Percentiles rank a stretch among this genome's conserved stretches.
Evolutionary conservation across 148 eudicot genomes (phyloP).

Genomic region (Vaccinium darrowii): DNA sequence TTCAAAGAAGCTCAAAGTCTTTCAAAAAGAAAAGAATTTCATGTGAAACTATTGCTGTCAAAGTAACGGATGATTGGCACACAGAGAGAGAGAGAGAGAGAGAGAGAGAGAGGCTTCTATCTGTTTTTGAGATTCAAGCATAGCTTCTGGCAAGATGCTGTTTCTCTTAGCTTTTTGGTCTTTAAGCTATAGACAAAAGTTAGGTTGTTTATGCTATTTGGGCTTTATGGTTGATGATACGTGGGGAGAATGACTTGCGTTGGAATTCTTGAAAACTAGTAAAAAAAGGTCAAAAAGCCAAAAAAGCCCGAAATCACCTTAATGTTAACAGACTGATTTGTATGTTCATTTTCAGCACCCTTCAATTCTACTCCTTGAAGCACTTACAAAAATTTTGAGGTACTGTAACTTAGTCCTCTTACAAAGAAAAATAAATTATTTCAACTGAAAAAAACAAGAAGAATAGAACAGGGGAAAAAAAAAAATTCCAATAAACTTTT

Average conservation of each 20-base stretch:
- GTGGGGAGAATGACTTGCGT: too few relatives aligned
- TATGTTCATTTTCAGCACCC: slow-evolving; percentile 14
- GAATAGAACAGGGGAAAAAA: neutral
- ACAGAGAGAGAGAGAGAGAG: neutral
- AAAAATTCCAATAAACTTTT: neutral
- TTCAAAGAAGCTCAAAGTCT: neutral
- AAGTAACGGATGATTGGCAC: neutral
- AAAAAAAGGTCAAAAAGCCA: too few relatives aligned
- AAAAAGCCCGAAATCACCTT: neutral
- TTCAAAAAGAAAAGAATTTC: neutral
- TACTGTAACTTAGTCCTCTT: neutral
- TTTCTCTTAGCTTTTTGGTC: too few relatives aligned
- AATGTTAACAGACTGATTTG: neutral
- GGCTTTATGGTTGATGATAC: too few relatives aligned
- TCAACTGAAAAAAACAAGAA: neutral
- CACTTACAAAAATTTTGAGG: neutral
- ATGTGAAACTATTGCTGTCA: neutral
- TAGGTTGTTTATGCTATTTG: too few relatives aligned
- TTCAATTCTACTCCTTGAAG: neutral
- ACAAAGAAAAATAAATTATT: neutral
- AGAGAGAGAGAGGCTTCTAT: neutral
- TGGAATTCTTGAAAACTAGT: too few relatives aligned
- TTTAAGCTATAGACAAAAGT: too few relatives aligned
- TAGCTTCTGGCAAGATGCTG: neutral
- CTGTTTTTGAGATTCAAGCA: neutral